phyloP scores from a whole-genome alignment of 345 rosid species.

The Turritis glabra region DNA sequence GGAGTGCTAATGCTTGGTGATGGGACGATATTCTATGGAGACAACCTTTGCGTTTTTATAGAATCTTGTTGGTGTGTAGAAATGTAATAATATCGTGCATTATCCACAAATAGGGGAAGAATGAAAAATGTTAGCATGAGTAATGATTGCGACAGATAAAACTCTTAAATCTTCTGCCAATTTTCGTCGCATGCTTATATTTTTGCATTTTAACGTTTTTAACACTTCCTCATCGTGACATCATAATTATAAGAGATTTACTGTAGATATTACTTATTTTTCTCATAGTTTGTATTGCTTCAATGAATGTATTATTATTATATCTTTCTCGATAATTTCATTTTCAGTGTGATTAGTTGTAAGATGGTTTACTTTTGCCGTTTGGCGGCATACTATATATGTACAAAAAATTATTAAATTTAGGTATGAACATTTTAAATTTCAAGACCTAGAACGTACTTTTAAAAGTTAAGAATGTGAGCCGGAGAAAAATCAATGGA shows the following conservation, averaged over 20 bases:
- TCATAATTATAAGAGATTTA: constrained; percentile 20
- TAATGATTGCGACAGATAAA: constrained; percentile 26
- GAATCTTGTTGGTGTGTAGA: constrained; percentile 9
- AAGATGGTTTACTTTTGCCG: neutral
- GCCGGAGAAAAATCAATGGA: neutral
- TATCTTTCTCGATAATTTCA: neutral
- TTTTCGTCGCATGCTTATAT: constrained; percentile 31
- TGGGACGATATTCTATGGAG: constrained; percentile 24
- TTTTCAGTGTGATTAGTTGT: neutral
- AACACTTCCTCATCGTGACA: constrained; percentile 29
- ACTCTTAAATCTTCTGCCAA: constrained; percentile 24
- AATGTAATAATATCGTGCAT: neutral
- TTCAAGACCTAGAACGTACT: neutral
- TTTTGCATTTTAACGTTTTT: constrained; percentile 18
- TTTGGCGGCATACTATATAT: neutral
- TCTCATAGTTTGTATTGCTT: neutral
- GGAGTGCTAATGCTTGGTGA: constrained; percentile 19
- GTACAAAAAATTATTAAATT: neutral
- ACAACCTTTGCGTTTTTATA: constrained; percentile 31
- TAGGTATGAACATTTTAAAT: neutral
- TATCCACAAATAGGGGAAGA: constrained; percentile 1
- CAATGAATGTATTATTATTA: neutral
- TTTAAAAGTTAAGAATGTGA: neutral
- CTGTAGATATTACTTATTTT: neutral
- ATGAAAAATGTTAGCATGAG: constrained; percentile 31